Conservation (phyloP, 148 eudicot species). For the Spergularia marina region DNA sequence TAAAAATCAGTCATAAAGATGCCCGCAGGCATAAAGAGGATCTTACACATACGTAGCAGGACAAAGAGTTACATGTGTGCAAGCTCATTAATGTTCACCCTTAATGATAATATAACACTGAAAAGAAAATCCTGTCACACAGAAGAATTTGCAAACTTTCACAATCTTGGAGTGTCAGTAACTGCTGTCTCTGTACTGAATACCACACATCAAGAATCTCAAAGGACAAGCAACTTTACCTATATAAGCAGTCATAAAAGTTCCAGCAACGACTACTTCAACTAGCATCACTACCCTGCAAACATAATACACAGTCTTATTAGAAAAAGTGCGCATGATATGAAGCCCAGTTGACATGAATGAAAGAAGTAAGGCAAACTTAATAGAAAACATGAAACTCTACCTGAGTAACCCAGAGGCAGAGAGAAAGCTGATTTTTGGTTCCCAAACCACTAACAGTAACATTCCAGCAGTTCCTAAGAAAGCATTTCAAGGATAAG, state of each 20-base stretch:
- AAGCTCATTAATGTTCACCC: no score
- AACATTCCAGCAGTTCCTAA: conserved; percentile 94
- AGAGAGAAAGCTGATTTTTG: conserved; percentile 68
- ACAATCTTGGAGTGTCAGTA: neutral
- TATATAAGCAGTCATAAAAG: conserved; percentile 77
- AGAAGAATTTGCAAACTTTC: neutral
- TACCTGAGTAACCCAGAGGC: conserved; percentile 71
- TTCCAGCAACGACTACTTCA: conserved; percentile 84
- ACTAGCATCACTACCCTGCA: conserved; percentile 91
- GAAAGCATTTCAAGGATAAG: conserved; percentile 12
- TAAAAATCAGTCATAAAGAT: neutral
- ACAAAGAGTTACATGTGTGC: no score
- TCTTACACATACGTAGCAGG: no score
- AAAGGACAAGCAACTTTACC: conserved; percentile 44
- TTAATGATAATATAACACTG: neutral
- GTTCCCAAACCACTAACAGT: conserved; percentile 86
- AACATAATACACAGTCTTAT: neutral
- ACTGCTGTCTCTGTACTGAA: neutral
- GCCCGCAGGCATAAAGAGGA: no score
- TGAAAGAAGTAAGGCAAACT: neutral
- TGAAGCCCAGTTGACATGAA: neutral
- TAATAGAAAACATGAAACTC: neutral
- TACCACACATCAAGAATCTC: neutral
- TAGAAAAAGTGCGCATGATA: neutral
- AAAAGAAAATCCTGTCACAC: neutral